Evolutionary conservation across 2,329 filamentous ascomycete genomes (phyloP).

Genomic region (Gyromitra esculenta): DNA sequence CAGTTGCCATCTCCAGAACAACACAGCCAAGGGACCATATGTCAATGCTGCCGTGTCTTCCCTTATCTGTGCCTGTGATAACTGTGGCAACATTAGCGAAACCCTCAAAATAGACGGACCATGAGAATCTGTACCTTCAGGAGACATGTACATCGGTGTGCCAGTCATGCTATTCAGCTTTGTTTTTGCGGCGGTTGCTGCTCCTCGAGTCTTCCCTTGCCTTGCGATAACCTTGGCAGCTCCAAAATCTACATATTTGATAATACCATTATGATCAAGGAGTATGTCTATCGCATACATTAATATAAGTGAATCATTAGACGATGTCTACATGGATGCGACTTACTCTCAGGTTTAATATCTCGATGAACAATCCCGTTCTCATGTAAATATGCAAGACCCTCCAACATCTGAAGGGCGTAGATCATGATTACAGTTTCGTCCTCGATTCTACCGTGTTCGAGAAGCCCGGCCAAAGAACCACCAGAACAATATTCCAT

Average conservation of each 20-base stretch:
- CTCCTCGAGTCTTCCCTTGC: slow-evolving; percentile 85
- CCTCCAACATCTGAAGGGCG: slow-evolving; percentile 90
- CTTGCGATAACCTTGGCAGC: slow-evolving; percentile 96
- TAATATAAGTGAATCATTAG: slow-evolving; percentile 53
- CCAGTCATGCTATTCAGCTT: slow-evolving; percentile 86
- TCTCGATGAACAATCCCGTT: slow-evolving; percentile 92
- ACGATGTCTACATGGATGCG: slow-evolving; percentile 20
- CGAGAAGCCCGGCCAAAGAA: slow-evolving; percentile 85
- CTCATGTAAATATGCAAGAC: slow-evolving; percentile 91
- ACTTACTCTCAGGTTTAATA: slow-evolving; percentile 94
- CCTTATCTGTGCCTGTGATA: slow-evolving; percentile 85
- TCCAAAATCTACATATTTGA: slow-evolving; percentile 99
- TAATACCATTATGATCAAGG: slow-evolving; percentile 95
- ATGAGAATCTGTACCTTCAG: slow-evolving; percentile 67
- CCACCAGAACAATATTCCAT: slow-evolving; percentile 99
- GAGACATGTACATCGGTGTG: slow-evolving; percentile 99
- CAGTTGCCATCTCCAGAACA: slow-evolving; percentile 96
- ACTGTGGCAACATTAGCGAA: slow-evolving; percentile 63
- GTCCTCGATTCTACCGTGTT: slow-evolving; percentile 96
- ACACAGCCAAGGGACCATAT: slow-evolving; percentile 98
- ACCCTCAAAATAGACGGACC: neutral
- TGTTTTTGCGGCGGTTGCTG: slow-evolving; percentile 74
- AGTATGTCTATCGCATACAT: slow-evolving; percentile 75
- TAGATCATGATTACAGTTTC: slow-evolving; percentile 98
- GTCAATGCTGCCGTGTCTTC: slow-evolving; percentile 86